phyloP scores from a whole-genome alignment of 1,139 yeast genomes.

The Candida tetrigidarum region DNA sequence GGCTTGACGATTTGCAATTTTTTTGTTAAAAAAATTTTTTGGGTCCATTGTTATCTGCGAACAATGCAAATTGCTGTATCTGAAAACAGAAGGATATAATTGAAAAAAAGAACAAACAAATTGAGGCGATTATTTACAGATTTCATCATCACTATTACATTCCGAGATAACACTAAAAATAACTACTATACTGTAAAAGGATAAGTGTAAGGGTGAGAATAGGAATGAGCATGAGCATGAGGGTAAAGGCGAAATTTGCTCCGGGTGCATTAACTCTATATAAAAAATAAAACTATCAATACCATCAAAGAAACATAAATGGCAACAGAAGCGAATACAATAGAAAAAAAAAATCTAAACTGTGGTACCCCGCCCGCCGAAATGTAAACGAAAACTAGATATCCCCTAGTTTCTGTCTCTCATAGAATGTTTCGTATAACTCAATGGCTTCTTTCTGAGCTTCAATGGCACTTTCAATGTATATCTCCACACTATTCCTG shows the following conservation, averaged over 20 bases:
- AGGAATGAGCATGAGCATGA: too few relatives aligned
- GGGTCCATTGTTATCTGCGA: neutral
- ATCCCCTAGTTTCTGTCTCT: constrained; percentile 39
- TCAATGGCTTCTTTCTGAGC: constrained; percentile 95
- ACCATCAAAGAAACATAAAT: neutral
- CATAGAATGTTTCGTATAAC: constrained; percentile 90
- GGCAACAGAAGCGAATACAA: neutral
- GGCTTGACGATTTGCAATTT: constrained; percentile 1
- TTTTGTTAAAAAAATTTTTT: too few relatives aligned
- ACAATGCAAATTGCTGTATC: neutral
- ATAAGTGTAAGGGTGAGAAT: too few relatives aligned
- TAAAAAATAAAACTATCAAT: neutral
- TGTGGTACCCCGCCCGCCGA: neutral
- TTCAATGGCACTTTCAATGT: constrained; percentile 88
- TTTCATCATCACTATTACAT: constrained; percentile 1
- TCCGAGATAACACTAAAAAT: constrained; percentile 1
- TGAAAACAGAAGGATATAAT: neutral
- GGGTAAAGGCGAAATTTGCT: too few relatives aligned
- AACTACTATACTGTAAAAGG: too few relatives aligned
- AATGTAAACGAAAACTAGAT: constrained; percentile 11
- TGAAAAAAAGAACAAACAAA: neutral
- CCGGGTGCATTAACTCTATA: too few relatives aligned
- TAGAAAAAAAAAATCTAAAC: neutral
- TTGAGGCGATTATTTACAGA: constrained; percentile 1
- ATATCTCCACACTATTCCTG: constrained; percentile 87